Evolutionary conservation across 225 moss, liverwort and hornwort genomes (phyloP).

Genomic region (Polytrichum commune): DNA sequence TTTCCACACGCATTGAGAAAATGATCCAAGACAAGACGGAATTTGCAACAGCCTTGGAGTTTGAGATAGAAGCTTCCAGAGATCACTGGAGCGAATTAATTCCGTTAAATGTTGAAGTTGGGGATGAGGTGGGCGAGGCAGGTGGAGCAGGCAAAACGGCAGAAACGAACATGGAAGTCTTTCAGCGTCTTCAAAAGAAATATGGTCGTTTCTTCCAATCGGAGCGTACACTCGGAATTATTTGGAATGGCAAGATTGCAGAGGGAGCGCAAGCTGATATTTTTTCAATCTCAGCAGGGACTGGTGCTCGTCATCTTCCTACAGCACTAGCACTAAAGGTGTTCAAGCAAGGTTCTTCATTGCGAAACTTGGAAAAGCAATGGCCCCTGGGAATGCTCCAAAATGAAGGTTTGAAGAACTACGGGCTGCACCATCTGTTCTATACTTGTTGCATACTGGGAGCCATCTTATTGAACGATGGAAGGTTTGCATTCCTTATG

Average conservation of each 20-base stretch:
- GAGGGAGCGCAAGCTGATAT: neutral
- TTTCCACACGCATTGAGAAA: constrained; percentile 22
- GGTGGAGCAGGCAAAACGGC: neutral
- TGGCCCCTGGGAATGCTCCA: neutral
- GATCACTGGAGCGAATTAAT: constrained; percentile 18
- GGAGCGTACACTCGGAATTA: fast-evolving
- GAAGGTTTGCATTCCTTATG: neutral
- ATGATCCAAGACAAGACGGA: constrained; percentile 11
- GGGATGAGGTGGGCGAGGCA: neutral
- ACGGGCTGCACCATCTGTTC: neutral
- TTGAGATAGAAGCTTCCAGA: constrained; percentile 22
- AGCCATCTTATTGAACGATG: neutral
- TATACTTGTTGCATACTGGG: neutral
- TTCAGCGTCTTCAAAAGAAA: constrained; percentile 7
- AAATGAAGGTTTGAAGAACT: neutral
- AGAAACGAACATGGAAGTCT: constrained; percentile 8
- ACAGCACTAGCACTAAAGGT: neutral
- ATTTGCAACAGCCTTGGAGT: constrained; percentile 11
- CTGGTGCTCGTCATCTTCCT: no score
- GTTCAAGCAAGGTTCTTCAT: neutral
- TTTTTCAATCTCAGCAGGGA: neutral
- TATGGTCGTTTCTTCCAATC: constrained; percentile 12
- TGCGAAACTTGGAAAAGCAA: neutral
- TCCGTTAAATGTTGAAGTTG: no score
- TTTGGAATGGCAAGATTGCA: neutral